Percentiles rank a stretch among this genome's conserved stretches.
phyloP scores from a whole-genome alignment of 495 filamentous ascomycete species.

The Penicillium coffeae region DNA sequence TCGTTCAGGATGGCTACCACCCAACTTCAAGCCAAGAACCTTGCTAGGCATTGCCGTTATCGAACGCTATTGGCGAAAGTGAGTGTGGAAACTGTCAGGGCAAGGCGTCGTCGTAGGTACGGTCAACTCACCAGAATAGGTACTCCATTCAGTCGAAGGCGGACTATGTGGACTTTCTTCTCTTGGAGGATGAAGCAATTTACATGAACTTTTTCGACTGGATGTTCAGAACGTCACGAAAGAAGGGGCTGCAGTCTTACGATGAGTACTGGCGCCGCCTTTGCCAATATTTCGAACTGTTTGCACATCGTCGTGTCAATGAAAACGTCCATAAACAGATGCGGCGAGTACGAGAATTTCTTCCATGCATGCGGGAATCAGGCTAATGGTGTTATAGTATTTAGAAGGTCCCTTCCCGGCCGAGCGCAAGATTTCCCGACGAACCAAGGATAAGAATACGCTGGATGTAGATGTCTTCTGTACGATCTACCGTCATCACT shows the following conservation, averaged over 20 bases:
- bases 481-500: constrained; percentile 8
- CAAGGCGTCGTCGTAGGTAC: not conserved
- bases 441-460: constrained; percentile 4
- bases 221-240: constrained; percentile 24
- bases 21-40: constrained; percentile 27
- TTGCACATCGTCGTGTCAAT: constrained; percentile 16
- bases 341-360: not conserved
- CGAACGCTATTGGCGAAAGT: constrained; percentile 27
- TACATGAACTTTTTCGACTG: constrained; percentile 33
- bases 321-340: constrained; percentile 19
- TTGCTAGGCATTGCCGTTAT: constrained; percentile 23
- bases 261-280: constrained; percentile 28
- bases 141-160: constrained; percentile 27
- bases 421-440: constrained; percentile 2
- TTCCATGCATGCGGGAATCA: not conserved
- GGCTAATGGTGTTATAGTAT: not conserved
- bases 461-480: constrained; percentile 8
- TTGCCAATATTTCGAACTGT: constrained; percentile 25
- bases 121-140: constrained; percentile 17
- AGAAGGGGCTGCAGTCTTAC: constrained; percentile 27
- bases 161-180: constrained; percentile 26
- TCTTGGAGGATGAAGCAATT: constrained; percentile 22
- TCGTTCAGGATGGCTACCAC: constrained; percentile 27
- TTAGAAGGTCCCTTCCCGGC: not conserved
- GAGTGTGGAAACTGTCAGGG: constrained; percentile 4